Percentiles rank a stretch among this genome's conserved stretches.
These are phyloP conservation scores for Picea abies DNA, from an alignment of 83 land plant genomes.

Conservation along the genomic window DNA sequence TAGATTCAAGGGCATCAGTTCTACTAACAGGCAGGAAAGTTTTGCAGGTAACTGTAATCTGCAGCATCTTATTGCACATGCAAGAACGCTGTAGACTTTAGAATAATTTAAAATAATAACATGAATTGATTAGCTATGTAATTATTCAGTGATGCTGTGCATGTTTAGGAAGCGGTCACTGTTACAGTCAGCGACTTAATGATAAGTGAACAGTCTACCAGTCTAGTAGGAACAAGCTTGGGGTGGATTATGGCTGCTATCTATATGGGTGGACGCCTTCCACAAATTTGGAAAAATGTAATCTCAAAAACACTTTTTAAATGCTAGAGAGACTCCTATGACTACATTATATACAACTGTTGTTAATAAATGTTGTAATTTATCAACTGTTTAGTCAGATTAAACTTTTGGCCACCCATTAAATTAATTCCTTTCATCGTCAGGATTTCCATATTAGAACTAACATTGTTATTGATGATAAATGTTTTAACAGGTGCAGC, in stretches of 20 bases:
- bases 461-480: background rate
- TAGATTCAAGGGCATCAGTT: background rate
- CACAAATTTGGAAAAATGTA: slow-evolving; percentile 80
- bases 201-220: background rate
- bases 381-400: too few species aligned
- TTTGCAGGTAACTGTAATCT: background rate
- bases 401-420: background rate
- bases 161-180: background rate
- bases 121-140: too few species aligned
- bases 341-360: slow-evolving; percentile 85
- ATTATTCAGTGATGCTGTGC: too few species aligned
- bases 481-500: slow-evolving; percentile 47
- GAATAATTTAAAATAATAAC: background rate
- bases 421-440: background rate
- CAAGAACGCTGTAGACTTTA: background rate
- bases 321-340: slow-evolving; percentile 76
- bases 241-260: too few species aligned
- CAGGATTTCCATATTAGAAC: background rate
- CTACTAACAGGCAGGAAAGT: slow-evolving; percentile 34
- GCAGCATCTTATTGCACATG: background rate
- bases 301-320: slow-evolving; percentile 14
- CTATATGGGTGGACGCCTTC: slow-evolving; percentile 56
- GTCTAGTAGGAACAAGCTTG: slow-evolving; percentile 21
- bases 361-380: too few species aligned
- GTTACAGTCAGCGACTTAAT: background rate